phyloP scores from a whole-genome alignment of 2,329 filamentous ascomycete species.

The Aspergillus novoparasiticus region DNA sequence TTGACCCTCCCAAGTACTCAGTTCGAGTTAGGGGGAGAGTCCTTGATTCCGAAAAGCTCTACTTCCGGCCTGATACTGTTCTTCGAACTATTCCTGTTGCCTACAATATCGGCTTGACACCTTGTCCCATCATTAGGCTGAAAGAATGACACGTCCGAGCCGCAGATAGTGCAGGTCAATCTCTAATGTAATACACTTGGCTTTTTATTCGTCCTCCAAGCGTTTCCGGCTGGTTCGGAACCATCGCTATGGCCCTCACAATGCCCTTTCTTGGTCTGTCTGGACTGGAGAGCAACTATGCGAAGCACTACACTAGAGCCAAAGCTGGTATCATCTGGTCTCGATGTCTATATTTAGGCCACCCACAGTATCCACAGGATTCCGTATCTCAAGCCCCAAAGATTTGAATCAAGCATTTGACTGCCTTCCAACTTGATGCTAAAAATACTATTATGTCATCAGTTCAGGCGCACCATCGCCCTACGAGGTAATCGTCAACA shows the following conservation, averaged over 20 bases:
- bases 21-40: too few species aligned
- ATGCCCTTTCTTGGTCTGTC: background rate
- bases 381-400: background rate
- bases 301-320: background rate
- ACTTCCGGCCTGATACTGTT: background rate
- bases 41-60: too few species aligned
- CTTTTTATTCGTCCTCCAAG: too few species aligned
- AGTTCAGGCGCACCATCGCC: background rate
- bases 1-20: background rate
- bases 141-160: too few species aligned
- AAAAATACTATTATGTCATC: background rate
- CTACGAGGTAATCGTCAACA: background rate
- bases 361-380: background rate
- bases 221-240: background rate
- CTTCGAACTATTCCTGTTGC: background rate
- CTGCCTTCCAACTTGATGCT: background rate
- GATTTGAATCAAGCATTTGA: background rate
- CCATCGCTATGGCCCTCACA: background rate
- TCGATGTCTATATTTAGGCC: background rate
- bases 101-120: background rate
- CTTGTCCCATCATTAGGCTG: too few species aligned
- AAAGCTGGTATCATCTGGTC: too few species aligned
- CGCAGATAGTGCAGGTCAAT: too few species aligned
- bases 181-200: too few species aligned
- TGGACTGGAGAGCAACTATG: background rate